Evolutionary conservation across 1,284 basidiomycete genomes (phyloP), one percentile per base, ranked within the genome.

Genomic region (Porogramme epimiltina): DNA sequence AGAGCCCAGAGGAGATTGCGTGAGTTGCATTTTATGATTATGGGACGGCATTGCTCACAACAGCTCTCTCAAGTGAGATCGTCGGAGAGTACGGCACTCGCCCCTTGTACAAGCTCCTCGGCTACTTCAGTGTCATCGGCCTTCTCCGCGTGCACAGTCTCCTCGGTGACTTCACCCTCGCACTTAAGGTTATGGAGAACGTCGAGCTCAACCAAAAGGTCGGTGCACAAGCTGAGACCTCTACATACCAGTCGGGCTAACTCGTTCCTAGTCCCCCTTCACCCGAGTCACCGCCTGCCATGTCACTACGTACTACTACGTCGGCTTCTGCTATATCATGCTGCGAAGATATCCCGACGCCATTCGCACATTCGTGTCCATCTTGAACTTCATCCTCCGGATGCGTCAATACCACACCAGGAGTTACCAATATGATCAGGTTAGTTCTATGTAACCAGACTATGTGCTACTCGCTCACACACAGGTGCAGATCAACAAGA

Each of bases 311-410:
- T 95, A 95, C 75, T 97, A 95, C 76, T 94, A 96, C 66, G 91
- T 97, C 58, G 95, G 93, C 33, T 93, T 97, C 77, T 95, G 94
- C 72, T 98, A 98, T 74, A 84, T 98, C 71, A 93, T 95, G 80
- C 83, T 98, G 31, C 82, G 93, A 47, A 85, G 96, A 58, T 98
- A 96, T 73, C 87, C 95, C 5, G 96, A 99, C 68, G 95, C 95
- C 23, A 94, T 94, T 68, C 89, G 94, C 49, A 87, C 92, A 15
- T 96, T 98, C 67, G 91, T 94, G 42, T 89, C 90, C 28, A 92
- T 97, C 63, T 79, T 98, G 43, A 95, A 96, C 75, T 95, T 95
- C 77, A 90, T 95, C 66, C 85, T 91, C 74, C 82, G 91, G 38
- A 95, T 91, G 85, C 82, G 92, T 61, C 93, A 95, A 69, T 98